A percentile compares a stretch with the other conserved stretches of the same genome.
Evolutionary conservation across 106 monocot genomes (phyloP).

Genomic region (Gastrodia elata): DNA sequence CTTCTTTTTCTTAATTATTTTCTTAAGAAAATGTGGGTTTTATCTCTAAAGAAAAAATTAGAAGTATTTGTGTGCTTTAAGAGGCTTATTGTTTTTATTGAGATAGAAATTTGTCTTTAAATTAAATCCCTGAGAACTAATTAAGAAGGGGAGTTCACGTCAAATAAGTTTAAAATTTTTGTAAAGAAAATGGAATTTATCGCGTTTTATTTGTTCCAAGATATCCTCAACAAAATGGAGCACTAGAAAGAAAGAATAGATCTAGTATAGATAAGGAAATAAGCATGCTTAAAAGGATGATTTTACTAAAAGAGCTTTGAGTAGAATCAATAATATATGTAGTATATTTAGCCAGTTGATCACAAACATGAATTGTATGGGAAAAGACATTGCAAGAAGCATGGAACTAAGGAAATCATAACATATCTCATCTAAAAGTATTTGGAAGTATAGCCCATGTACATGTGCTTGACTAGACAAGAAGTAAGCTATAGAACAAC

Average conservation of each 20-base stretch:
- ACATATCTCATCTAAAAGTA: no score
- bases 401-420: no score
- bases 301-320: no score
- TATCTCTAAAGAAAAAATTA: slow-evolving; percentile 2
- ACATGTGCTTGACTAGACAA: no score
- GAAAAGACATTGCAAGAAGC: no score
- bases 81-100: neutral
- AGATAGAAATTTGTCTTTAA: slow-evolving; percentile 1
- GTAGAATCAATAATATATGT: no score
- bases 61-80: neutral
- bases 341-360: no score
- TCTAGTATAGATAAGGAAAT: no score
- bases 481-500: no score
- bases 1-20: slow-evolving; percentile 13
- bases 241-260: neutral
- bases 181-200: neutral
- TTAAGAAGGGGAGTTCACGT: neutral
- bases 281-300: no score
- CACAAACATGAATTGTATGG: no score
- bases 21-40: neutral
- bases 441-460: no score
- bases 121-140: neutral
- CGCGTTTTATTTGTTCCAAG: neutral
- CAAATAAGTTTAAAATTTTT: slow-evolving; percentile 2
- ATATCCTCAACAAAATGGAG: neutral